Evolutionary conservation across 2,329 filamentous ascomycete species (phyloP).

Genomic region (Magnaporthiopsis rhizophila): DNA sequence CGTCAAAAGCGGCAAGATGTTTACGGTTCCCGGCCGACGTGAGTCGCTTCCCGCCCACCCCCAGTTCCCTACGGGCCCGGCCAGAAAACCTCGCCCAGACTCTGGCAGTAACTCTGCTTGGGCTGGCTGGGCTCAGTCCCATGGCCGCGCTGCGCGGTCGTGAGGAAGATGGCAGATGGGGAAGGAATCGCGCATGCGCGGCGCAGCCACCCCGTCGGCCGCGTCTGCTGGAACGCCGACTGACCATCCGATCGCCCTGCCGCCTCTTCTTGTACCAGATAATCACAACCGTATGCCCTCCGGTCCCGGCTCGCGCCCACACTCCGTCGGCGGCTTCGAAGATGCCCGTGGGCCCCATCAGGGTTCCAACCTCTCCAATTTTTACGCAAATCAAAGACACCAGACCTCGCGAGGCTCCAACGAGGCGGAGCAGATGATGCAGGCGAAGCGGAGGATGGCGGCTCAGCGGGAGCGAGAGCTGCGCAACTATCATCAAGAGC

Average conservation of each 20-base stretch:
- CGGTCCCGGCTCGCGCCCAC: slow-evolving; percentile 61
- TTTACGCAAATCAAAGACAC: slow-evolving; percentile 89
- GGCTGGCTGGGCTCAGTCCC: slow-evolving; percentile 19
- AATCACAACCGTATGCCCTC: slow-evolving; percentile 52
- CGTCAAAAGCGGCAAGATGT: slow-evolving; percentile 92
- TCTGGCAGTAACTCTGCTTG: slow-evolving; percentile 32
- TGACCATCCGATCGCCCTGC: slow-evolving; percentile 12
- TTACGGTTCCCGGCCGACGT: slow-evolving; percentile 62
- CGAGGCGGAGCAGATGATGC: slow-evolving; percentile 97
- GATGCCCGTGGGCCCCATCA: slow-evolving; percentile 62
- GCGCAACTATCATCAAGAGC: slow-evolving; percentile 99
- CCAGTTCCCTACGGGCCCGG: slow-evolving; percentile 45
- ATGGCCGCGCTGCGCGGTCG: slow-evolving; percentile 13
- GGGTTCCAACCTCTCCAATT: slow-evolving; percentile 79
- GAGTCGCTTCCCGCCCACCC: slow-evolving; percentile 52
- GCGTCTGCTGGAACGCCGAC: slow-evolving; percentile 9
- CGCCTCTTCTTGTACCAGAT: slow-evolving; percentile 39
- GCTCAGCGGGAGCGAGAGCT: slow-evolving; percentile 98
- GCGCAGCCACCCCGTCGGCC: background rate
- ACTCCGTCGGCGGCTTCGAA: slow-evolving; percentile 77
- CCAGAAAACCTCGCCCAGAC: slow-evolving; percentile 43
- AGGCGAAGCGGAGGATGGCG: slow-evolving; percentile 98
- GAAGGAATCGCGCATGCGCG: background rate
- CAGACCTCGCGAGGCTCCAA: slow-evolving; percentile 73
- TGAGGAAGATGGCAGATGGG: background rate